Evolutionary conservation across 2,329 filamentous ascomycete genomes (phyloP).

Genomic region (Aspergillus carbonarius): DNA sequence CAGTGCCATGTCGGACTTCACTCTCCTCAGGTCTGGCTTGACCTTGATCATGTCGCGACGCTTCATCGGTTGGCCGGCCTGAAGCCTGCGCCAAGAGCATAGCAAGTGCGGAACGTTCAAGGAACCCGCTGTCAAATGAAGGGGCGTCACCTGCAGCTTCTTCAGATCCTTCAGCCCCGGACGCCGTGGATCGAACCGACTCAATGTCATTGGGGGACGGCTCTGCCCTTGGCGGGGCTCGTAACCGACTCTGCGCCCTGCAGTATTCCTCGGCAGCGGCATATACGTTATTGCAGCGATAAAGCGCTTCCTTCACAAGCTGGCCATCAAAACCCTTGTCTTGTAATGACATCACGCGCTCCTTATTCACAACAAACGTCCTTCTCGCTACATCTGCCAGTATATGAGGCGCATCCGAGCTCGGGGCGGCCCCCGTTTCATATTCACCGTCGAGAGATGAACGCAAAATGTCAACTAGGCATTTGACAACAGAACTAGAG

Average conservation of each 20-base stretch:
- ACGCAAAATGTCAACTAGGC: conserved; percentile 79
- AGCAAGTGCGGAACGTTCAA: conserved; percentile 34
- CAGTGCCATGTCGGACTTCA: conserved; percentile 33
- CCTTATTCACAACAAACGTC: conserved; percentile 53
- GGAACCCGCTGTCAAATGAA: conserved; percentile 24
- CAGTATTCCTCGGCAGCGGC: conserved; percentile 72
- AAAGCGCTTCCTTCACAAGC: conserved; percentile 75
- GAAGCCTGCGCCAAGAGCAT: conserved; percentile 37
- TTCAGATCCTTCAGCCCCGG: conserved; percentile 32
- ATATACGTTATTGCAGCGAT: conserved; percentile 70
- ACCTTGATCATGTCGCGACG: conserved; percentile 21
- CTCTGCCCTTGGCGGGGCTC: conserved; percentile 63
- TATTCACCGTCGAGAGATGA: conserved; percentile 73
- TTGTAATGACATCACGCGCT: conserved; percentile 45
- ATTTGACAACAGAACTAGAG: conserved; percentile 71
- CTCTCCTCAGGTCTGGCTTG: conserved; percentile 29
- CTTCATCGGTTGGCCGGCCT: conserved; percentile 25
- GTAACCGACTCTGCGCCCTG: conserved; percentile 57
- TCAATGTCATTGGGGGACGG: conserved; percentile 61
- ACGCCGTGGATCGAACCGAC: conserved; percentile 26
- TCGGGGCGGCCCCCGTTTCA: conserved; percentile 66
- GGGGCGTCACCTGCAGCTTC: conserved; percentile 30
- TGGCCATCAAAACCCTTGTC: conserved; percentile 57
- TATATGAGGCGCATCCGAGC: conserved; percentile 58
- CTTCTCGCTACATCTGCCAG: conserved; percentile 49